Evolutionary conservation across 2,329 filamentous ascomycete genomes (phyloP).

Genomic region (Ceratocystis cubensis): DNA sequence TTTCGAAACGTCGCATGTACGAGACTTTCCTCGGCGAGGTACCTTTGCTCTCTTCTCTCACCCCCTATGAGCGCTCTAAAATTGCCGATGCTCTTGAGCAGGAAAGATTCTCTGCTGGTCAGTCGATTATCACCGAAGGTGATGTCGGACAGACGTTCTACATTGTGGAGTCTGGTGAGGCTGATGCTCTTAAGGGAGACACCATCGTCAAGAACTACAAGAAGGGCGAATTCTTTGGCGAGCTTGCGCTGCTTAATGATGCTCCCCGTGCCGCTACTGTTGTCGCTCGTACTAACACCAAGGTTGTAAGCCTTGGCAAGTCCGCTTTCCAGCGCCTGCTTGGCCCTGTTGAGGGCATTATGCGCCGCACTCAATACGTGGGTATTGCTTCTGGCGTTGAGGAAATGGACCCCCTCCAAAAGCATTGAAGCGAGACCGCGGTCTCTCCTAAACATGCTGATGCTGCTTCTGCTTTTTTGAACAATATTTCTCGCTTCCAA

Average conservation of each 20-base stretch:
- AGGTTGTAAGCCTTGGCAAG: conserved; percentile 84
- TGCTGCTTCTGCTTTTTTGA: conserved; percentile 6
- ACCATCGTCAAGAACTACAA: conserved; percentile 64
- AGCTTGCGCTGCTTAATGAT: conserved; percentile 85
- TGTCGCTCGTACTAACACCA: conserved; percentile 71
- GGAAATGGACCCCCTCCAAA: conserved; percentile 53
- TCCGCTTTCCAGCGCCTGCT: conserved; percentile 88
- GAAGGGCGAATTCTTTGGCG: conserved; percentile 95
- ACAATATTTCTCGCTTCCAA: not conserved
- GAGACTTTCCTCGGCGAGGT: conserved; percentile 94
- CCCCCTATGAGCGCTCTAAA: conserved; percentile 88
- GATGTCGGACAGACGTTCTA: conserved; percentile 88
- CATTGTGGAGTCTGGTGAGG: conserved; percentile 75
- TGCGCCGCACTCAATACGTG: conserved; percentile 63
- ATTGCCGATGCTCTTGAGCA: conserved; percentile 94
- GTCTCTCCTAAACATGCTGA: conserved; percentile 9
- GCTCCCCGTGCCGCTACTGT: conserved; percentile 85
- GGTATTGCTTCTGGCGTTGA: conserved; percentile 50
- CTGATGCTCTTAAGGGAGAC: conserved; percentile 73
- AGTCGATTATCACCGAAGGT: conserved; percentile 80
- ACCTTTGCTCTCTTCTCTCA: conserved; percentile 68
- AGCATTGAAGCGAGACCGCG: conserved; percentile 21
- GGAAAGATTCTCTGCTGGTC: conserved; percentile 65
- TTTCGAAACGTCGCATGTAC: conserved; percentile 91
- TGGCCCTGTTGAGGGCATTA: conserved; percentile 85